phyloP scores from a whole-genome alignment of 2,329 filamentous ascomycete genomes.

The Neofusicoccum ribis region DNA sequence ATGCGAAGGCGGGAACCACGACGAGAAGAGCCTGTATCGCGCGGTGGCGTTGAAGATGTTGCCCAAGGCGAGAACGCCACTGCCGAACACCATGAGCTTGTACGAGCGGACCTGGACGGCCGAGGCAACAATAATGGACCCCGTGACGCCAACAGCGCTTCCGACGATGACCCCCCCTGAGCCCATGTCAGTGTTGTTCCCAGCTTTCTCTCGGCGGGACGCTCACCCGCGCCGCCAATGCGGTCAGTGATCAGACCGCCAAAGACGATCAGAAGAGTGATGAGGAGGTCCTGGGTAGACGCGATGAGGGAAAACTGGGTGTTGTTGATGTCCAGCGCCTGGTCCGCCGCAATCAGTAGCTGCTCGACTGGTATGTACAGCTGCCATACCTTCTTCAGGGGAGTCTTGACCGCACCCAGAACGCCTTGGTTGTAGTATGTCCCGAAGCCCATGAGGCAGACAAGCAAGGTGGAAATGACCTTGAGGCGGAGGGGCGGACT shows the following conservation, averaged over 20 bases:
- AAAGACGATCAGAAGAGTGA: slow-evolving; percentile 54
- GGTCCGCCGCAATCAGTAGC: neutral
- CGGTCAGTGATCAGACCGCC: slow-evolving; percentile 60
- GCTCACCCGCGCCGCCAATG: slow-evolving; percentile 53
- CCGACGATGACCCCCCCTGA: slow-evolving; percentile 57
- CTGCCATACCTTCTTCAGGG: slow-evolving; percentile 52
- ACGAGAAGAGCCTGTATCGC: slow-evolving; percentile 65
- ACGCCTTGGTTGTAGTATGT: slow-evolving; percentile 61
- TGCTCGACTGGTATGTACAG: too few species aligned
- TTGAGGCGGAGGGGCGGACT: neutral
- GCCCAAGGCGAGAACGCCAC: slow-evolving; percentile 57
- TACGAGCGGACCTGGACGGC: slow-evolving; percentile 46
- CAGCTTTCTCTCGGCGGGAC: neutral
- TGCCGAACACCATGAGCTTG: slow-evolving; percentile 57
- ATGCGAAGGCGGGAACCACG: slow-evolving; percentile 58
- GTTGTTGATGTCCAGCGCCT: slow-evolving; percentile 59
- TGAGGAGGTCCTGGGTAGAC: slow-evolving; percentile 63
- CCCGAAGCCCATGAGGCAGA: slow-evolving; percentile 54
- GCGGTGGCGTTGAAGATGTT: slow-evolving; percentile 65
- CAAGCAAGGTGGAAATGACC: neutral
- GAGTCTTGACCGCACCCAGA: slow-evolving; percentile 62
- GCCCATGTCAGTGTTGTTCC: neutral
- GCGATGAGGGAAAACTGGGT: slow-evolving; percentile 60
- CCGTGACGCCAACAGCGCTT: slow-evolving; percentile 58
- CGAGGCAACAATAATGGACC: slow-evolving; percentile 58